Evolutionary conservation across 2,329 filamentous ascomycete genomes (phyloP).

Genomic region (Xylaria digitata): DNA sequence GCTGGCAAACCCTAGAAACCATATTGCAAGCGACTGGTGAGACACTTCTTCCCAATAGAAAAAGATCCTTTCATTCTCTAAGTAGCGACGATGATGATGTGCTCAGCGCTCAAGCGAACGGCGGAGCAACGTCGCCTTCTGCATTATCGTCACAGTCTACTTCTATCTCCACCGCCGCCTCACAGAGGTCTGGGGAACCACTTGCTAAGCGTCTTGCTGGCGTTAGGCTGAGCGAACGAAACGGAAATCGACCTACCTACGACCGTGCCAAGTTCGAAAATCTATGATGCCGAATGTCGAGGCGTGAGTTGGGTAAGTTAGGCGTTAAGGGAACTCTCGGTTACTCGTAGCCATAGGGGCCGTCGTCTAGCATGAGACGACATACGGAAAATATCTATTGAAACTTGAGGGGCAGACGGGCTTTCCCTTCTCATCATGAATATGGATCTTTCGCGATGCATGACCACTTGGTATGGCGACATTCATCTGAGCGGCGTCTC

Average conservation of each 20-base stretch:
- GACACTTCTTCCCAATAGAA: conserved; percentile 83
- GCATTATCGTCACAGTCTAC: conserved; percentile 31
- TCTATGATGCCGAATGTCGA: conserved; percentile 28
- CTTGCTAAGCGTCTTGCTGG: conserved; percentile 54
- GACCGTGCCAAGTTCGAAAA: conserved; percentile 49
- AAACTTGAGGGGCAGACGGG: background rate
- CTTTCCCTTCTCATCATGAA: conserved; percentile 1
- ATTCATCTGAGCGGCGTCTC: conserved; percentile 2
- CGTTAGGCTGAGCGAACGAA: conserved; percentile 52
- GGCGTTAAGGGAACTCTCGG: background rate
- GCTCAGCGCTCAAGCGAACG: conserved; percentile 43
- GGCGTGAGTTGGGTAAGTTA: background rate
- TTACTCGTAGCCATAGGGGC: background rate
- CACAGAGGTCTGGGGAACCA: conserved; percentile 48
- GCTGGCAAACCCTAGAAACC: conserved; percentile 93
- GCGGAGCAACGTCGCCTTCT: conserved; percentile 34
- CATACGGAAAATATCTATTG: background rate
- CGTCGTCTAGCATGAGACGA: background rate
- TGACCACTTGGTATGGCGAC: conserved; percentile 1
- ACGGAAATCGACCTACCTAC: conserved; percentile 46
- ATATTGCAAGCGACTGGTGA: conserved; percentile 98
- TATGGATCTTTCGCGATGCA: background rate
- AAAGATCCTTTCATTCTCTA: conserved; percentile 69
- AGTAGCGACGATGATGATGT: conserved; percentile 50
- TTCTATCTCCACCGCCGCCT: conserved; percentile 27